A percentile compares a stretch with the other conserved stretches of the same genome.
Conservation (phyloP, 495 filamentous ascomycete species). For the Talaromyces borbonicus region DNA sequence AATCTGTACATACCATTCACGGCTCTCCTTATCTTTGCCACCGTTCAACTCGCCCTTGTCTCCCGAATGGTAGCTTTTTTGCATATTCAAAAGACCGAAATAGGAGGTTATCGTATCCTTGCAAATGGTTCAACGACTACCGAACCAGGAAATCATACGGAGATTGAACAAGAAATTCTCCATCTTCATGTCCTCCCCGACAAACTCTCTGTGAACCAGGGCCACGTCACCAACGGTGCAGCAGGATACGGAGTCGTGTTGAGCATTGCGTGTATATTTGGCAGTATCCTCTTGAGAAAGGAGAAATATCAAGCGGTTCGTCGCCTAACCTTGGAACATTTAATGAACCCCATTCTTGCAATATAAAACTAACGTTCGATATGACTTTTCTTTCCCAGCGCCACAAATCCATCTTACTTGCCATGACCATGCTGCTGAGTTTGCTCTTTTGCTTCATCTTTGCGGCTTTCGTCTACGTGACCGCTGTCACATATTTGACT, state of each 20-base stretch:
- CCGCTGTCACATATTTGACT: constrained; percentile 2
- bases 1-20: constrained; percentile 4
- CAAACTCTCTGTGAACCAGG: constrained; percentile 4
- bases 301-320: background rate
- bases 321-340: background rate
- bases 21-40: constrained; percentile 3
- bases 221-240: constrained; percentile 6
- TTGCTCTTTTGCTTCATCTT: constrained; percentile 2
- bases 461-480: background rate
- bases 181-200: constrained; percentile 4
- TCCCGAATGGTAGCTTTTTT: constrained; percentile 6
- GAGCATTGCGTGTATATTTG: constrained; percentile 2
- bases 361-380: background rate
- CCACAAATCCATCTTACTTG: constrained; percentile 1
- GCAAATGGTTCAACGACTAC: background rate
- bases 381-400: background rate
- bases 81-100: constrained; percentile 6
- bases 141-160: background rate
- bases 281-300: background rate
- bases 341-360: background rate
- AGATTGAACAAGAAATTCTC: background rate
- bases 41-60: constrained; percentile 7
- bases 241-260: constrained; percentile 4
- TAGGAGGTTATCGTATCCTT: background rate
- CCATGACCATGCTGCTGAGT: background rate